Evolutionary conservation across 1,139 yeast species (phyloP), one percentile per base, ranked within the genome.

Genomic region (Kodamaea fungicola): DNA sequence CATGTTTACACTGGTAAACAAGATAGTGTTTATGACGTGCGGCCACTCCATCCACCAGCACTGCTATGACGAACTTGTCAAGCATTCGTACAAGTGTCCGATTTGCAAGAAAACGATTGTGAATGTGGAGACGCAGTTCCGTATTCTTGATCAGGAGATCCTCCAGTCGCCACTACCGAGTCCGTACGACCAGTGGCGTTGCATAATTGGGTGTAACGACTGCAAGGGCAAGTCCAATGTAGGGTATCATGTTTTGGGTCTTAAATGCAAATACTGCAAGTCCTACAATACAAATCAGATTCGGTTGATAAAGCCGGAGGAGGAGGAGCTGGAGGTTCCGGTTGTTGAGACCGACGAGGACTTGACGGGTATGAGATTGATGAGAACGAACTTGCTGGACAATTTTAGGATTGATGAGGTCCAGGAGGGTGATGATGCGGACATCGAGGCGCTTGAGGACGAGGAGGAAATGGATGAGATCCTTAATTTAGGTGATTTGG

Each of bases 41-140:
- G 97, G 97, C 3, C 97, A 90, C 61, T 87, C 95, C 34, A 89
- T 90, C 43, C 97, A 90, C 61, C 89, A 88, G 55, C 57, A 62
- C 25, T 90, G 97, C 57, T 89, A 81, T 55, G 81, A 81, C 42
- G 92, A 86, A 48, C 80, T 85, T 56, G 78, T 88, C 12, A 75
- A 80, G 47, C 88, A 85, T 54, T 79, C 87, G 13, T 89, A 87
- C 67, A 86, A 86, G 56, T 90, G 97, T 59, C 97, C 97, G 1
- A 74, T 88, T 2, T 90, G 97, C 56, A 82, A 87, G 37, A 80
- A 86, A 47, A 83, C 96, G 0, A 78, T 90, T 32, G 72, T 84
- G 28, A 87, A 88, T 61, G 89, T 90, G 78, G 96, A 86, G 48
- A 80, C 94, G 1, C 88, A 87, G 55, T 90, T 90, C 55, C 66